phyloP scores from a whole-genome alignment of 1,284 basidiomycete species.

The Fistulinella staudtii region DNA sequence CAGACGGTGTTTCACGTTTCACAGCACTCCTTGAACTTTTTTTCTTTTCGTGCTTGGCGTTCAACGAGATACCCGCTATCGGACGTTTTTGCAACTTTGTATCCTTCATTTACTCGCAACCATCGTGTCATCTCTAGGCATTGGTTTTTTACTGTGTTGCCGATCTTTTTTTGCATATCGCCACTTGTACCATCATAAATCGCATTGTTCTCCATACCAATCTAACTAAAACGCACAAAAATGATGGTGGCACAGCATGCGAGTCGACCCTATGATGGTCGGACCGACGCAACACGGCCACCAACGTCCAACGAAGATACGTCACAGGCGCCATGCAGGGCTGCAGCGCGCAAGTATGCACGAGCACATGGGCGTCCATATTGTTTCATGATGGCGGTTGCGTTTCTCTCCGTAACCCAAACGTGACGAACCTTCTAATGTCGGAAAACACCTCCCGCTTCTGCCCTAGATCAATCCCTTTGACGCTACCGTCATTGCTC shows the following conservation, averaged over 20 bases:
- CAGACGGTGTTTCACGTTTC: no score
- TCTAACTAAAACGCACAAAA: not conserved
- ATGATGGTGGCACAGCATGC: slow-evolving; percentile 14
- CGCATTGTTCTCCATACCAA: slow-evolving; percentile 9
- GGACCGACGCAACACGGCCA: not conserved
- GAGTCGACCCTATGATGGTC: slow-evolving; percentile 1
- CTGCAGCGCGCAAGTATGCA: no score
- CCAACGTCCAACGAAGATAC: no score
- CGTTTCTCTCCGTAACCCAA: slow-evolving; percentile 73
- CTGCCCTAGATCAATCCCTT: slow-evolving; percentile 42
- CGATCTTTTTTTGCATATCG: slow-evolving; percentile 7
- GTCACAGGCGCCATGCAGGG: no score
- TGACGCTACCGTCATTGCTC: slow-evolving; percentile 37
- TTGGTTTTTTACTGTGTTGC: slow-evolving; percentile 3
- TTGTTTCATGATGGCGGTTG: slow-evolving; percentile 36
- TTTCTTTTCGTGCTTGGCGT: slow-evolving; percentile 6
- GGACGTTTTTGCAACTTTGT: not conserved
- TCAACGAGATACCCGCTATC: slow-evolving; percentile 23
- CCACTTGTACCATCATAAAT: slow-evolving; percentile 12
- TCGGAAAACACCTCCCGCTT: slow-evolving; percentile 82
- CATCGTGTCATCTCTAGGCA: not conserved
- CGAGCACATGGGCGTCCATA: no score
- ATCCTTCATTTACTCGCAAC: not conserved
- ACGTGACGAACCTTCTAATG: slow-evolving; percentile 79
- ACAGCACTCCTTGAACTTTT: not conserved